Conservation (phyloP, 371 early-diverging fungal species). For the Mucor racemosus region DNA sequence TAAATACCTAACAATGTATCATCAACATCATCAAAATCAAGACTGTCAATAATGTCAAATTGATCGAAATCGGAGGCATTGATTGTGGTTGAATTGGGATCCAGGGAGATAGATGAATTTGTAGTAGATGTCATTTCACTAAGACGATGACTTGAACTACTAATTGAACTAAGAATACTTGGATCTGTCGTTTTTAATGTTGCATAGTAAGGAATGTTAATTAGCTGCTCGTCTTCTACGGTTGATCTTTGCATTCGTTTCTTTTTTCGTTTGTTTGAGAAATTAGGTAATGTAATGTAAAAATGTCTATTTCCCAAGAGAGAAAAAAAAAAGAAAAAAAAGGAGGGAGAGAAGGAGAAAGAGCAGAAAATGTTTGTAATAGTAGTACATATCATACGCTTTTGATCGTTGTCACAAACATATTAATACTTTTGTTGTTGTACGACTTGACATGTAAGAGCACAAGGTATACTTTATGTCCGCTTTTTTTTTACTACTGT, state of each 20-base stretch:
- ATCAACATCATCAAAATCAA: constrained; percentile 52
- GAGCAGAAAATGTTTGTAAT: not conserved
- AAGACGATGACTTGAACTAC: constrained; percentile 3
- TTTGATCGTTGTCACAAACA: constrained; percentile 14
- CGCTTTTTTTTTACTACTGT: not conserved
- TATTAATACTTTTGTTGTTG: not conserved
- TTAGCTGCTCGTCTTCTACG: not conserved
- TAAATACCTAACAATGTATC: constrained; percentile 44
- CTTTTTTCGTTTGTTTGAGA: not conserved
- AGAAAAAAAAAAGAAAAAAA: constrained; percentile 8
- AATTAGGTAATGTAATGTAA: not conserved
- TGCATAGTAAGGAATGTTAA: not conserved
- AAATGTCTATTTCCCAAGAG: not conserved
- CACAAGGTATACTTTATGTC: not conserved
- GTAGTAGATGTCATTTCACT: constrained; percentile 1
- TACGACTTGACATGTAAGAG: constrained; percentile 1
- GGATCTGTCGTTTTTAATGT: constrained; percentile 5
- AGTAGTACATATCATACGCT: not conserved
- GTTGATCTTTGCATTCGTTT: not conserved
- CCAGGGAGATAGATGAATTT: not conserved
- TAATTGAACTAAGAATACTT: not conserved
- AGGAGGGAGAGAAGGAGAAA: constrained; percentile 5
- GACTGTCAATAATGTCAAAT: constrained; percentile 47
- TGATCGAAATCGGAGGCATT: constrained; percentile 8
- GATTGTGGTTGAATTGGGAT: not conserved